These are phyloP conservation scores for Alternaria burnsii DNA, from an alignment of 2,329 filamentous ascomycete species.

Conservation along the genomic window DNA sequence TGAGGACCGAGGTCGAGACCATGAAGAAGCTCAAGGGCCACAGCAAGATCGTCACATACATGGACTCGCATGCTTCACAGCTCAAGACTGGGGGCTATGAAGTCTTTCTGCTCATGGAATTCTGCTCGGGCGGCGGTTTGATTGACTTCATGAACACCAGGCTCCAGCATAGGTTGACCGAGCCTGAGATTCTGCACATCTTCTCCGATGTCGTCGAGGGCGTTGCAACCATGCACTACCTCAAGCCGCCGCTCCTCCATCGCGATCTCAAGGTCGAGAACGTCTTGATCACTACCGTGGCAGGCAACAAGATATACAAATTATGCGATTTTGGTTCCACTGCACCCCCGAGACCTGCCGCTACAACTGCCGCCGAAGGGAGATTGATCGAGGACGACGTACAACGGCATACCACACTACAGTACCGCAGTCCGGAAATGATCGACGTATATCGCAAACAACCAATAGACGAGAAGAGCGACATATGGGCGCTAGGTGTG, in stretches of 20 bases:
- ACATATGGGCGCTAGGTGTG: constrained; percentile 97
- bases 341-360: constrained; percentile 82
- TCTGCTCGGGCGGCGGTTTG: constrained; percentile 89
- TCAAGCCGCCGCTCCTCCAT: constrained; percentile 91
- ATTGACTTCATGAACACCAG: constrained; percentile 99
- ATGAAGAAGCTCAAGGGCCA: constrained; percentile 99
- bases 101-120: constrained; percentile 98
- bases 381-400: constrained; percentile 95
- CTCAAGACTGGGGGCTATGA: constrained; percentile 93
- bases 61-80: constrained; percentile 97
- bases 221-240: constrained; percentile 98
- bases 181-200: constrained; percentile 96
- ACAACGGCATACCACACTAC: constrained; percentile 94
- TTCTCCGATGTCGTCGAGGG: constrained; percentile 96
- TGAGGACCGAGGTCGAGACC: constrained; percentile 98
- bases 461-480: constrained; percentile 97
- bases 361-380: constrained; percentile 86
- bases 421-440: constrained; percentile 98
- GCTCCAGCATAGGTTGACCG: constrained; percentile 92
- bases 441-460: constrained; percentile 96
- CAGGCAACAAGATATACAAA: constrained; percentile 81
- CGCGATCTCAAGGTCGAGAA: constrained; percentile 98
- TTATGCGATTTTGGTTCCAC: constrained; percentile 98
- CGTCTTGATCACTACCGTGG: constrained; percentile 80
- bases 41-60: constrained; percentile 94